Evolutionary conservation across 2,329 filamentous ascomycete genomes (phyloP).

Genomic region (Trichoderma hamatum): DNA sequence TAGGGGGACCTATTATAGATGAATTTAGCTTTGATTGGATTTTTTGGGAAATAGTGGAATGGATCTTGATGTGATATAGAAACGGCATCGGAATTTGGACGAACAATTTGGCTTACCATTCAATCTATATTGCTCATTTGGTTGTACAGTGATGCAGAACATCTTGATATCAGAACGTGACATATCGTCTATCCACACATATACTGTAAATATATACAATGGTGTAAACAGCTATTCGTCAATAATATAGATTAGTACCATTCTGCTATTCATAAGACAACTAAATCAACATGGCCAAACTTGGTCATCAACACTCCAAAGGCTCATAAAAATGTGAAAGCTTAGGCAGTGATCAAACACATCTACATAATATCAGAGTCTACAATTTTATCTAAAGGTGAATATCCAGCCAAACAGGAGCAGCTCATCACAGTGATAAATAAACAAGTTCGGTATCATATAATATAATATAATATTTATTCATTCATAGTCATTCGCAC

Average conservation of each 20-base stretch:
- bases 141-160: not conserved
- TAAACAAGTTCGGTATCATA: not conserved
- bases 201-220: not conserved
- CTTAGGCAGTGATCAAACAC: rapidly evolving
- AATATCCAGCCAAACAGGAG: too few species aligned
- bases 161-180: not conserved
- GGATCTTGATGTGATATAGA: not conserved
- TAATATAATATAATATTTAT: not conserved
- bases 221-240: not conserved
- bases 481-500: not conserved
- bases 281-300: not conserved
- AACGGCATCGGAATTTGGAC: not conserved
- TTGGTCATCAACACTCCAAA: not conserved
- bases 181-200: not conserved
- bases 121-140: not conserved
- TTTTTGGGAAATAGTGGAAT: not conserved
- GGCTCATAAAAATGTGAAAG: not conserved
- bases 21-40: not conserved
- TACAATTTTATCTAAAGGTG: too few species aligned
- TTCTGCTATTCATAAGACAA: not conserved
- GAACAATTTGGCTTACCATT: not conserved
- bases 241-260: not conserved
- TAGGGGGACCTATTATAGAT: not conserved
- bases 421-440: not conserved
- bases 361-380: too few species aligned